Evolutionary conservation across 2,329 filamentous ascomycete genomes (phyloP).

Genomic region (Pestalotiopsis sp.): DNA sequence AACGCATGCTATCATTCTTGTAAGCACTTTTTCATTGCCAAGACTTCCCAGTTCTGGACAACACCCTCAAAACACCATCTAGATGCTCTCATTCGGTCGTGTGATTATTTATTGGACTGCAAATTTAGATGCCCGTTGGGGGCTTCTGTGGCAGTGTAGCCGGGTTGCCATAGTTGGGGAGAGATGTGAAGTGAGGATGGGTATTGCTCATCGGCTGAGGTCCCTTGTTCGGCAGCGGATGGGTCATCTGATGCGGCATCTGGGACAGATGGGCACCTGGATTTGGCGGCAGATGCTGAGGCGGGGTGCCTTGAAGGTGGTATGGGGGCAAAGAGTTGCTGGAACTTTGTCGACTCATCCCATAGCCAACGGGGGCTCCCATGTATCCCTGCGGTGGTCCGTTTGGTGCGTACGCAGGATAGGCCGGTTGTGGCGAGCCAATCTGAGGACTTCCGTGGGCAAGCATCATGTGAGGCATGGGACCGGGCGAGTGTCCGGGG

Average conservation of each 20-base stretch:
- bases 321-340: conserved; percentile 57
- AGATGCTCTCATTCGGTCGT: conserved; percentile 18
- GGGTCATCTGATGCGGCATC: conserved; percentile 29
- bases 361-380: conserved; percentile 45
- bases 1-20: neutral
- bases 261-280: conserved; percentile 47
- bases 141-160: conserved; percentile 63
- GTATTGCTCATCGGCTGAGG: conserved; percentile 14
- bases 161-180: conserved; percentile 62
- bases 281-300: conserved; percentile 39
- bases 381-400: conserved; percentile 49
- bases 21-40: conserved; percentile 25
- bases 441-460: conserved; percentile 58
- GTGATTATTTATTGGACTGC: conserved; percentile 4
- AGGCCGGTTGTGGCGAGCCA: conserved; percentile 52
- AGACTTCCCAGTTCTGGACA: conserved; percentile 40
- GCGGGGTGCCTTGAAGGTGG: conserved; percentile 36
- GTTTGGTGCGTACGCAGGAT: conserved; percentile 49
- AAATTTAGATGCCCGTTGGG: conserved; percentile 48
- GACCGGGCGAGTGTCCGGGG: conserved; percentile 43
- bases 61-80: conserved; percentile 20
- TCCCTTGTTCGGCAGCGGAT: conserved; percentile 47
- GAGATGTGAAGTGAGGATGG: conserved; percentile 46
- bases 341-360: conserved; percentile 60
- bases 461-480: conserved; percentile 50